Evolutionary conservation across 768 basidiomycete species (phyloP).

Genomic region (Hericium erinaceus): DNA sequence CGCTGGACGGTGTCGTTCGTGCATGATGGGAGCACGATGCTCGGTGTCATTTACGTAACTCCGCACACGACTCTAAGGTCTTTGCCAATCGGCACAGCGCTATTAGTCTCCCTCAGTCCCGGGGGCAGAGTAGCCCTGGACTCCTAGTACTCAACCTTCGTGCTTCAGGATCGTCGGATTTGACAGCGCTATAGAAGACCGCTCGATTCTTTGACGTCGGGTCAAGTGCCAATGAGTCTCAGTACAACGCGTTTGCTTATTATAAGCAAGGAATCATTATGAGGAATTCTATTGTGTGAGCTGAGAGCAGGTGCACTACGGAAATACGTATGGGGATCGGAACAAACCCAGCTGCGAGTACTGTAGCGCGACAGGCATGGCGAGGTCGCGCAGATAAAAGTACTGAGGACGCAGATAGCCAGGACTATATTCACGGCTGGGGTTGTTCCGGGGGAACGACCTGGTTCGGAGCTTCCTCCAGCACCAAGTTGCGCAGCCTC

Average conservation of each 20-base stretch:
- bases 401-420: neutral
- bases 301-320: too few relatives aligned
- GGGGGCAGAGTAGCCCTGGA: too few relatives aligned
- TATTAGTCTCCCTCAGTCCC: too few relatives aligned
- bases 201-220: neutral
- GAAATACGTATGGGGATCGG: too few relatives aligned
- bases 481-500: constrained; percentile 22
- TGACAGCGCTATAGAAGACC: too few relatives aligned
- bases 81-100: too few relatives aligned
- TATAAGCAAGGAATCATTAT: neutral
- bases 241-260: neutral
- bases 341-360: too few relatives aligned
- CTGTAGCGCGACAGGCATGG: too few relatives aligned
- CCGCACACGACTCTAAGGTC: neutral
- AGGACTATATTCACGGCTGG: neutral
- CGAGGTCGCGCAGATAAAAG: neutral
- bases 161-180: too few relatives aligned
- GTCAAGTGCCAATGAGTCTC: neutral
- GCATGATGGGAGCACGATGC: neutral
- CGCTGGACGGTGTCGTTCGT: constrained; percentile 5
- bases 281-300: neutral
- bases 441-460: constrained; percentile 14
- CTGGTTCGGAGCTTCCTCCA: constrained; percentile 23
- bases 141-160: too few relatives aligned
- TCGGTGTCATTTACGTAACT: neutral